Percentiles rank a stretch among this genome's conserved stretches.
These are phyloP conservation scores for Penicillium salamii DNA, from an alignment of 495 filamentous ascomycete genomes.

Conservation along the genomic window DNA sequence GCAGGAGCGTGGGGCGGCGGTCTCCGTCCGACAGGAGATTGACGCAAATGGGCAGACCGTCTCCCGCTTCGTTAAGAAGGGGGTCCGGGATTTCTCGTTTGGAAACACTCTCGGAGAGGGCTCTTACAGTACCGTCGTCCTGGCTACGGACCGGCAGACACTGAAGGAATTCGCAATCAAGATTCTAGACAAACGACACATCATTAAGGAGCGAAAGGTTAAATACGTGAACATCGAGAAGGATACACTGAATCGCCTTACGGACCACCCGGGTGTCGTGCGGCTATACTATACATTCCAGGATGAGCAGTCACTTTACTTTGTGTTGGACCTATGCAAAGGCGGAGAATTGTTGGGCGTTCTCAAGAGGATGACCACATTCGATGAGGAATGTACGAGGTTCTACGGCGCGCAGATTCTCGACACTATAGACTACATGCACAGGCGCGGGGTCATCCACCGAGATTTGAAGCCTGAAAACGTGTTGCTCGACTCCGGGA, in stretches of 20 bases:
- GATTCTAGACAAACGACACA: conserved; percentile 96
- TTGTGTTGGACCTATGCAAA: conserved; percentile 90
- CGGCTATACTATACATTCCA: conserved; percentile 99
- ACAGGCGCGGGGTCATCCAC: conserved; percentile 92
- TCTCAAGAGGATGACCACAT: conserved; percentile 88
- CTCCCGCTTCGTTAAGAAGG: conserved; percentile 86
- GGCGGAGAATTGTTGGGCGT: conserved; percentile 91
- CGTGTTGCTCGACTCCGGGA: conserved; percentile 87
- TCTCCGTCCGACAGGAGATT: conserved; percentile 69
- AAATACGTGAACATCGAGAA: conserved; percentile 99
- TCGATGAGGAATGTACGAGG: conserved; percentile 91
- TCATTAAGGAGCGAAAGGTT: conserved; percentile 99
- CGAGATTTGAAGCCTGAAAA: conserved; percentile 98
- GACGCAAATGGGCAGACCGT: conserved; percentile 83
- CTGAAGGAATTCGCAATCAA: conserved; percentile 98
- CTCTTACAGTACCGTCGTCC: conserved; percentile 94
- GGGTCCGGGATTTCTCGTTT: conserved; percentile 95
- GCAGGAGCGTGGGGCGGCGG: conserved; percentile 89
- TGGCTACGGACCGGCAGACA: conserved; percentile 93
- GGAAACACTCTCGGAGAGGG: conserved; percentile 90
- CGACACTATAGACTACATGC: conserved; percentile 97
- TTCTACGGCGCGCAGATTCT: conserved; percentile 97
- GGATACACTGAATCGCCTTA: conserved; percentile 93
- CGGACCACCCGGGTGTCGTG: conserved; percentile 95
- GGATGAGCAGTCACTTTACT: conserved; percentile 93